These are phyloP conservation scores for Cyberlindnera xylosilytica DNA, from an alignment of 805 yeast species.

Conservation along the genomic window DNA sequence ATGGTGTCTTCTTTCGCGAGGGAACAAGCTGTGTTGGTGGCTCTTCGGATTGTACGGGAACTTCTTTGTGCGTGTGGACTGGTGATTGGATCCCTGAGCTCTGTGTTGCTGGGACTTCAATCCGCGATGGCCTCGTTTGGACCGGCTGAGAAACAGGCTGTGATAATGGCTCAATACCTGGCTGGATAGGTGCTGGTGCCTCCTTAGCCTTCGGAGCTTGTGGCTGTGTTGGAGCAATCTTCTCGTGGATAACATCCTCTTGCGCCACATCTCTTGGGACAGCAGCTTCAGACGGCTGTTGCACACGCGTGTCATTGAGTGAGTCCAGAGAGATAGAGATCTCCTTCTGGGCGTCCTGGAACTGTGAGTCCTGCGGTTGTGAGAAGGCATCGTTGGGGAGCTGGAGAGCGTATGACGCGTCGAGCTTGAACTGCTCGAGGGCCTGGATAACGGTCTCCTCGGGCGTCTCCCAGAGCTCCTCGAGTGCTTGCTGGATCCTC, in stretches of 20 bases:
- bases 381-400: not conserved
- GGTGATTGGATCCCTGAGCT: conserved; percentile 2
- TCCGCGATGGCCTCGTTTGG: no score
- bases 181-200: no score
- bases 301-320: no score
- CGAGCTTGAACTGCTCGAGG: not conserved
- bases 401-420: not conserved
- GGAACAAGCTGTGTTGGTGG: no score
- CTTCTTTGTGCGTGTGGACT: not conserved
- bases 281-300: no score
- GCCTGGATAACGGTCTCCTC: not conserved
- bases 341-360: not conserved
- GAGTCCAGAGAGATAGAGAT: not conserved
- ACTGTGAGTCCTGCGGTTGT: no score
- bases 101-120: conserved; percentile 4
- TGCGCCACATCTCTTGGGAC: no score
- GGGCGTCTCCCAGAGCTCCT: not conserved
- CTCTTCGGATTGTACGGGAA: no score
- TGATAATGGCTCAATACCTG: no score
- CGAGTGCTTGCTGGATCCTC: not conserved
- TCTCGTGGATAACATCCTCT: no score
- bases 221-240: not conserved
- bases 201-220: not conserved
- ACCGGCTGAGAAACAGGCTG: no score
- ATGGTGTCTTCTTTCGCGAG: no score